These are phyloP conservation scores for Chamaecyparis obtusa DNA, from an alignment of 75 land plant species.

Conservation along the genomic window DNA sequence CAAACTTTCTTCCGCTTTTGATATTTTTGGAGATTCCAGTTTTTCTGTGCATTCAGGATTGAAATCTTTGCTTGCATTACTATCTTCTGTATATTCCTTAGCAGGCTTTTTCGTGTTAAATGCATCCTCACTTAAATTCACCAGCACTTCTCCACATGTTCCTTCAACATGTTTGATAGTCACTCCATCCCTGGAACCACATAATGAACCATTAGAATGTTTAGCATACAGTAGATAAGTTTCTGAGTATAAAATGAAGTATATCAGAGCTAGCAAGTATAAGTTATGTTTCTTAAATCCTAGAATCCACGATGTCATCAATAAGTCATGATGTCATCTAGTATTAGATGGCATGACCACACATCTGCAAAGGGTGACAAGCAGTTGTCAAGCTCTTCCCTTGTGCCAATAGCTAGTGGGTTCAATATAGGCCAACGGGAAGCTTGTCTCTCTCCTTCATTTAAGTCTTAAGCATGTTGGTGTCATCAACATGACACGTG, in stretches of 20 bases:
- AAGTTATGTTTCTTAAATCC: background rate
- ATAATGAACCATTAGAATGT: background rate
- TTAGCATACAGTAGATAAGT: background rate
- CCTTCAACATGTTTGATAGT: slow-evolving; percentile 58
- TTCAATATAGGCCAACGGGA: too few relatives aligned
- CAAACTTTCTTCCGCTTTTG: slow-evolving; percentile 23
- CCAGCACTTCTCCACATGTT: slow-evolving; percentile 57
- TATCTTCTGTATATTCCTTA: slow-evolving; percentile 18
- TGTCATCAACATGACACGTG: too few relatives aligned
- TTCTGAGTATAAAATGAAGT: background rate
- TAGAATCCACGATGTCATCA: background rate
- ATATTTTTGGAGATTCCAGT: slow-evolving; percentile 10
- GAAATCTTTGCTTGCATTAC: background rate
- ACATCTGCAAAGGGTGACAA: too few relatives aligned
- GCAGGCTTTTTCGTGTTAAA: slow-evolving; percentile 28
- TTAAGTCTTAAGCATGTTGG: too few relatives aligned
- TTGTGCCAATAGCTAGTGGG: too few relatives aligned
- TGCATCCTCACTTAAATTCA: slow-evolving; percentile 60
- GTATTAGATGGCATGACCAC: too few relatives aligned
- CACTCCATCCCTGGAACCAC: slow-evolving; percentile 73
- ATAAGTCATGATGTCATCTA: too few relatives aligned
- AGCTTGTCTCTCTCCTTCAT: too few relatives aligned
- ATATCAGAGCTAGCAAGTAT: background rate
- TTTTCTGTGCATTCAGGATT: background rate
- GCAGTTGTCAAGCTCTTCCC: too few relatives aligned